phyloP scores from a whole-genome alignment of 1,139 yeast genomes.

The Scheffersomyces titani region DNA sequence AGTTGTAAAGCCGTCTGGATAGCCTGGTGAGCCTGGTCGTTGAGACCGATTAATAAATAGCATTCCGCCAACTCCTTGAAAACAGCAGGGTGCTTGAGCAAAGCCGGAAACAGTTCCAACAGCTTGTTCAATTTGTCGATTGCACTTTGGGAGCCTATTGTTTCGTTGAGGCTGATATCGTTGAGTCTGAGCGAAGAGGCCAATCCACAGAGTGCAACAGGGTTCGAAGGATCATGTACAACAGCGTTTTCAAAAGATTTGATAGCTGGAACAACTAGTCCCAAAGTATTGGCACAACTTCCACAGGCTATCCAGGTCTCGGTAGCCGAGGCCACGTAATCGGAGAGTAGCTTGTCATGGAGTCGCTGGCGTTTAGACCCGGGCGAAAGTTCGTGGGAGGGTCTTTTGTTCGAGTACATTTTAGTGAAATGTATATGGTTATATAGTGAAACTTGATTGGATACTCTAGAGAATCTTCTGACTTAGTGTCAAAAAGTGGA shows the following conservation, averaged over 20 bases:
- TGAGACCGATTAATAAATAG: conserved; percentile 46
- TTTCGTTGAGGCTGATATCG: conserved; percentile 37
- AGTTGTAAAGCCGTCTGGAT: conserved; percentile 47
- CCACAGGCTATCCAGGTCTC: conserved; percentile 56
- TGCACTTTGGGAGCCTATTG: conserved; percentile 43
- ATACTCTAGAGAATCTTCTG: neutral
- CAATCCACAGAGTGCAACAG: conserved; percentile 45
- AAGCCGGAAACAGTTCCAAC: conserved; percentile 31
- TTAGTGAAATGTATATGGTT: neutral
- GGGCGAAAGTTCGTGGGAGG: conserved; percentile 1
- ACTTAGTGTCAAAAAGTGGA: neutral
- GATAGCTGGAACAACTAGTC: conserved; percentile 41
- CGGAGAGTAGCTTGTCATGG: conserved; percentile 3
- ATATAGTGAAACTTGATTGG: neutral
- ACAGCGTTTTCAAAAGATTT: conserved; percentile 50
- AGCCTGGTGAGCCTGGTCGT: conserved; percentile 54
- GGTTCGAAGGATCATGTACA: conserved; percentile 41
- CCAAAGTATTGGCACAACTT: conserved; percentile 48
- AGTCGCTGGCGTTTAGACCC: conserved; percentile 3
- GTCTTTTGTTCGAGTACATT: neutral
- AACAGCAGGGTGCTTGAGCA: conserved; percentile 35
- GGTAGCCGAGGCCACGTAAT: conserved; percentile 26
- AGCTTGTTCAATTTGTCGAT: conserved; percentile 45
- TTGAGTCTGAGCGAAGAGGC: conserved; percentile 38
- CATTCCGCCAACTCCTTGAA: conserved; percentile 54